Conservation (phyloP, 495 filamentous ascomycete species). For the Hypoxylon lenormandii region DNA sequence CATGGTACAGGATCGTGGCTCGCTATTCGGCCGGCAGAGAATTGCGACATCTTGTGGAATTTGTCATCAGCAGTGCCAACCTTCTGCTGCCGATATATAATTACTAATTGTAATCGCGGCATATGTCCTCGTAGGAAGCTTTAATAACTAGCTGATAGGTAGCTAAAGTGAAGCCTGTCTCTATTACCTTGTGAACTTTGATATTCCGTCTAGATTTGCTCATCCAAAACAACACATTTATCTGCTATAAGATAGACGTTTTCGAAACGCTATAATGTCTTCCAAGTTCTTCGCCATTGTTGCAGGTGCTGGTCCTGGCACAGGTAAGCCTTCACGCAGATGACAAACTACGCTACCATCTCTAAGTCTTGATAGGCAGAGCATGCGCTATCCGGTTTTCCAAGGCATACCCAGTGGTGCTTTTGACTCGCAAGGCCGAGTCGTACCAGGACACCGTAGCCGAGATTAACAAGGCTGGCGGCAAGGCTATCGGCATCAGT, state of each 20-base stretch:
- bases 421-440: conserved; percentile 76
- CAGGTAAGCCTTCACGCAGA: conserved; percentile 55
- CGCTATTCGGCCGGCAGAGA: conserved; percentile 29
- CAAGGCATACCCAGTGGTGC: conserved; percentile 76
- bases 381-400: conserved; percentile 76
- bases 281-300: conserved; percentile 71
- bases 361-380: conserved; percentile 44
- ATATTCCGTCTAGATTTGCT: conserved; percentile 3
- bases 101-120: conserved; percentile 40
- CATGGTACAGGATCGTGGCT: conserved; percentile 14
- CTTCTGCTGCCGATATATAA: conserved; percentile 18
- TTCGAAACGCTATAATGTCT: conserved; percentile 54
- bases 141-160: background rate
- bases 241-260: too few species aligned
- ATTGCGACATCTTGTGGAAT: conserved; percentile 45
- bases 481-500: conserved; percentile 79
- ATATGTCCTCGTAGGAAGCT: conserved; percentile 15
- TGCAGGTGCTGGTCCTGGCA: conserved; percentile 77
- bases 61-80: conserved; percentile 39
- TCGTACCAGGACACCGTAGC: conserved; percentile 75
- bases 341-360: background rate
- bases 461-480: conserved; percentile 77
- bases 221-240: background rate
- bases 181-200: conserved; percentile 17
- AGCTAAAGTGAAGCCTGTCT: background rate